These are phyloP conservation scores for Tolypocladium inflatum DNA, from an alignment of 2,329 filamentous ascomycete genomes.

Conservation along the genomic window DNA sequence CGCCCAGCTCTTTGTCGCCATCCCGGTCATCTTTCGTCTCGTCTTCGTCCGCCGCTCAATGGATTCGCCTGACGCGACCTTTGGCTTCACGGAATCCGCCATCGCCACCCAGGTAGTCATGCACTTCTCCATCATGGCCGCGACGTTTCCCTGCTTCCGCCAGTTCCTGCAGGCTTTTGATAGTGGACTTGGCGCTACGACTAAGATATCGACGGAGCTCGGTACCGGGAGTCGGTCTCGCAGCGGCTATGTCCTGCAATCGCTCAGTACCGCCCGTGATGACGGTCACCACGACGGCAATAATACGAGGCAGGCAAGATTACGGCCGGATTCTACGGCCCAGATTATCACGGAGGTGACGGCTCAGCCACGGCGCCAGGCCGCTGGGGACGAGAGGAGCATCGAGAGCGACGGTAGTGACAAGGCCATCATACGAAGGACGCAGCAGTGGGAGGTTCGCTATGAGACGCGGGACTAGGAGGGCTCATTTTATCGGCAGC, in stretches of 20 bases:
- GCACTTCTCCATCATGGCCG: constrained; percentile 11
- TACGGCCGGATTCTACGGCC: constrained; percentile 1
- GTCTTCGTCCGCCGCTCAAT: not conserved
- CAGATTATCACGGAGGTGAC: constrained; percentile 2
- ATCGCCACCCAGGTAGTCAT: constrained; percentile 9
- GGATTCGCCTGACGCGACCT: not conserved
- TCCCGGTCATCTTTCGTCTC: constrained; percentile 7
- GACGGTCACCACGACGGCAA: not conserved
- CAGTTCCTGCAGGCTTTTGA: constrained; percentile 10
- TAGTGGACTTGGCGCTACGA: constrained; percentile 8
- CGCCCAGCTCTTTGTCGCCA: constrained; percentile 8
- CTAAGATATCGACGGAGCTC: constrained; percentile 5
- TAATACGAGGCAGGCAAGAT: not conserved
- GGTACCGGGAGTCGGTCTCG: constrained; percentile 2
- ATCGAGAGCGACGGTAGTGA: constrained; percentile 8
- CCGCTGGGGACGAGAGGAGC: constrained; percentile 4
- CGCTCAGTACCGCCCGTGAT: not conserved
- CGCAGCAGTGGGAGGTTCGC: constrained; percentile 2
- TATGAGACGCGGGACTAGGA: not conserved
- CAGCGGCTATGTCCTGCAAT: constrained; percentile 5
- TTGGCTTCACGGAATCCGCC: constrained; percentile 1
- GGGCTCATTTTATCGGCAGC: not conserved
- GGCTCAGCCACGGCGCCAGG: not conserved
- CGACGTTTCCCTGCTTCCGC: constrained; percentile 10
- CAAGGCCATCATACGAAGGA: constrained; percentile 7